Conservation (phyloP, 2,329 filamentous ascomycete genomes). For the Tolypocladium paradoxum region DNA sequence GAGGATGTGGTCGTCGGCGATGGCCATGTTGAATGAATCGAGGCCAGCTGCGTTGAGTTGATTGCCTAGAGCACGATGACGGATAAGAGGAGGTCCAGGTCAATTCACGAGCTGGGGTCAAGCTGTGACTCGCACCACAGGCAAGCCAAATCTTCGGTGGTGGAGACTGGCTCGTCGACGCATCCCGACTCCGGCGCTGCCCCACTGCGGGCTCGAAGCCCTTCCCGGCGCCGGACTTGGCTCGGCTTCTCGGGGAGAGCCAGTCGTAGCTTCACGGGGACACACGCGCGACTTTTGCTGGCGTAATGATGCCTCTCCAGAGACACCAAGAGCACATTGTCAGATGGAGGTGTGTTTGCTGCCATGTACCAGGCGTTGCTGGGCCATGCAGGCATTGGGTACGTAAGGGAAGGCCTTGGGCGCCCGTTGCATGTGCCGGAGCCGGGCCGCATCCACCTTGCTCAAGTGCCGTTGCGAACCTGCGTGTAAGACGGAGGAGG, state of each 20-base stretch:
- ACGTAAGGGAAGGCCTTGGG: neutral
- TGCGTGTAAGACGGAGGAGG: too few relatives aligned
- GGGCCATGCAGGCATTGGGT: neutral
- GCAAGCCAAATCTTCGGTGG: neutral
- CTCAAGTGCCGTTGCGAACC: too few relatives aligned
- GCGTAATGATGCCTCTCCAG: too few relatives aligned
- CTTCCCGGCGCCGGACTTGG: slow-evolving; percentile 1
- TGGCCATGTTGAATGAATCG: slow-evolving; percentile 8
- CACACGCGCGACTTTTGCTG: neutral
- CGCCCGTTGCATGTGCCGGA: neutral
- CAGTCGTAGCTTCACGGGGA: neutral
- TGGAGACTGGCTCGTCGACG: too few relatives aligned
- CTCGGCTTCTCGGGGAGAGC: neutral
- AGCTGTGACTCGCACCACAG: neutral
- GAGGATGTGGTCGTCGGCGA: slow-evolving; percentile 55
- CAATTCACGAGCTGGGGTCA: neutral
- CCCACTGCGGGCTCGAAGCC: neutral
- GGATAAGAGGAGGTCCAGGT: neutral
- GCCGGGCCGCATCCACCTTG: neutral
- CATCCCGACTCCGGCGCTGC: neutral
- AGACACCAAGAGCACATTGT: neutral
- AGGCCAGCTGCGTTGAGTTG: too few relatives aligned
- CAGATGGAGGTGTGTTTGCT: neutral
- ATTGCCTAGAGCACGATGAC: neutral
- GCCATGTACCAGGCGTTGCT: neutral